phyloP scores from a whole-genome alignment of 805 yeast species.

The Sugiyamaella floridensis region DNA sequence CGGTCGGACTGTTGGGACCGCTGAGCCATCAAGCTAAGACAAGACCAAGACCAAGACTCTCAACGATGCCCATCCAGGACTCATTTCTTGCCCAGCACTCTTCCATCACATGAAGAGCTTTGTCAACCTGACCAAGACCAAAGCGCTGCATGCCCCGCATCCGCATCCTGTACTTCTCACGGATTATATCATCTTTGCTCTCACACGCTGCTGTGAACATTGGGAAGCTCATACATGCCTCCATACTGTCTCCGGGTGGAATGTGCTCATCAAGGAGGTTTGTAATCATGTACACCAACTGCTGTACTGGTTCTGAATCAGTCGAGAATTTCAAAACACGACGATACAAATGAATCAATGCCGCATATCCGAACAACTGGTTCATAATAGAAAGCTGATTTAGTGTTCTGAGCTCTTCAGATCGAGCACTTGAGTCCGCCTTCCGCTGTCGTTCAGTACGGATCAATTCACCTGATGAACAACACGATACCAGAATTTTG shows the following conservation, averaged over 20 bases:
- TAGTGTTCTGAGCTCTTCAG: conserved; percentile 13
- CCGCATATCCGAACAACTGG: conserved; percentile 45
- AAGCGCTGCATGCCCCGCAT: conserved; percentile 36
- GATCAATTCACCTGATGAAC: conserved; percentile 16
- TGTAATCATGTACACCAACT: conserved; percentile 38
- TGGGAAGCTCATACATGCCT: conserved; percentile 50
- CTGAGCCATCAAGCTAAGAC: conserved; percentile 34
- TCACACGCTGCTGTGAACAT: conserved; percentile 57
- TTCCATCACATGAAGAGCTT: conserved; percentile 43
- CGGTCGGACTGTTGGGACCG: too few relatives aligned
- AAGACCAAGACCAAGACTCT: conserved; percentile 37
- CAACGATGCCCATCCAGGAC: conserved; percentile 47
- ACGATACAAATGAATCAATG: conserved; percentile 49
- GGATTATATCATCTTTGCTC: conserved; percentile 32
- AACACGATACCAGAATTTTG: conserved; percentile 25
- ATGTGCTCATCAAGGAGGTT: conserved; percentile 35
- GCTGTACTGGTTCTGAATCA: conserved; percentile 42
- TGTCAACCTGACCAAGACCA: conserved; percentile 40
- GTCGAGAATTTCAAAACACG: conserved; percentile 46
- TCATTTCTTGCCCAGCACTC: conserved; percentile 48
- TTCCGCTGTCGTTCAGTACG: conserved; percentile 5
- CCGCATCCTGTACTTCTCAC: conserved; percentile 36
- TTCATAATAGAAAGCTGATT: conserved; percentile 40
- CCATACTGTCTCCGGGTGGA: conserved; percentile 43
- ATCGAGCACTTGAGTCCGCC: not conserved